Conservation (phyloP, 129 eudicot genomes). For the Artemisia annua region DNA sequence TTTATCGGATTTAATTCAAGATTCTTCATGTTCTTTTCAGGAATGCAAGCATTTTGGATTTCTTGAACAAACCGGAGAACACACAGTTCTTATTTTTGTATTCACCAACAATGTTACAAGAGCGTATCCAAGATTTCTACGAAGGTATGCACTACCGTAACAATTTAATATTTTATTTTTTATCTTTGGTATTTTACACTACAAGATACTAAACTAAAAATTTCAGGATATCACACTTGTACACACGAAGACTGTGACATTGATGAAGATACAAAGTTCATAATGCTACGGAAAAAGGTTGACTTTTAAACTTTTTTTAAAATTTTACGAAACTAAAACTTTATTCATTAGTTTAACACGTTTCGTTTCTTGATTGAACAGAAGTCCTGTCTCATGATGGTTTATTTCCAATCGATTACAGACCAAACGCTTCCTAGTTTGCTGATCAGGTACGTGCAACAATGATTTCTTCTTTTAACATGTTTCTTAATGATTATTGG, state of each 20-base stretch:
- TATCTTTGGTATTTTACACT: not conserved
- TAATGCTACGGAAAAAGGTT: constrained; percentile 3
- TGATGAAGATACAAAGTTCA: constrained; percentile 18
- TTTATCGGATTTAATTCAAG: not conserved
- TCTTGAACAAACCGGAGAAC: constrained; percentile 9
- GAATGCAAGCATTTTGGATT: constrained; percentile 8
- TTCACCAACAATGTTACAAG: not conserved
- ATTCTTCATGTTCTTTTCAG: constrained; percentile 27
- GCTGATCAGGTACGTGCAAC: constrained; percentile 28
- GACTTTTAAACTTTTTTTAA: constrained; percentile 3
- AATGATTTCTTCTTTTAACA: constrained; percentile 25
- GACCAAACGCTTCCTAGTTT: constrained; percentile 11
- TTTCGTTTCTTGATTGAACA: constrained; percentile 10
- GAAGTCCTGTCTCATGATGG: constrained; percentile 23
- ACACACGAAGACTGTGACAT: not conserved
- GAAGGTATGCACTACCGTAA: constrained; percentile 11
- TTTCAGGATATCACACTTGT: not conserved
- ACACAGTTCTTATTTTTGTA: constrained; percentile 10
- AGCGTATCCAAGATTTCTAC: not conserved
- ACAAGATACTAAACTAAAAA: not conserved
- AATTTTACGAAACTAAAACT: not conserved
- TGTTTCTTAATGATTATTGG: constrained; percentile 34
- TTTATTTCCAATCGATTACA: constrained; percentile 21
- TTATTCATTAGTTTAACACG: constrained; percentile 8
- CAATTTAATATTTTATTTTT: not conserved